Evolutionary conservation across 148 eudicot species (phyloP).

Genomic region (Agrostemma githago): DNA sequence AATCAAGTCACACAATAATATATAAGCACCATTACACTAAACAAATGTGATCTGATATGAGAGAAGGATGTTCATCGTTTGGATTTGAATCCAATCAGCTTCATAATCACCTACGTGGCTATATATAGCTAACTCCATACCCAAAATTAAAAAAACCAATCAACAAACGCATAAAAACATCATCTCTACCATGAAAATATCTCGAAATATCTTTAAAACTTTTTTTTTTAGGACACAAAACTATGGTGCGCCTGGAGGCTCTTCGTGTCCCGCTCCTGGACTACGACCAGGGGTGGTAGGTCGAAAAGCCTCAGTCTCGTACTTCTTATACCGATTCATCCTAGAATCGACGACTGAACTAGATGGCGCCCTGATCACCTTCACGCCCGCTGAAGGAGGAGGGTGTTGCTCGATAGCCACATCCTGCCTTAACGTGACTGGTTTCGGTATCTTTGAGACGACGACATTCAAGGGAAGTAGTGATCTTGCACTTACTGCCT

Average conservation of each 20-base stretch:
- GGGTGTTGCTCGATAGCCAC: background rate
- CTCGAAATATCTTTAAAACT: background rate
- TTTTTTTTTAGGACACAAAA: too few species aligned
- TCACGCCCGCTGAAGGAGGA: slow-evolving; percentile 9
- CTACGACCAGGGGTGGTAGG: slow-evolving; percentile 52
- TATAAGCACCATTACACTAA: too few species aligned
- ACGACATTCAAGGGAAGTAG: background rate
- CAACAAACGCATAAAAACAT: background rate
- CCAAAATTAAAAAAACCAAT: too few species aligned
- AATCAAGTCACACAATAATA: too few species aligned
- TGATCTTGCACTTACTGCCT: slow-evolving; percentile 15
- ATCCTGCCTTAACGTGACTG: background rate
- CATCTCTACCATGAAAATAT: background rate
- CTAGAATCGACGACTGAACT: slow-evolving; percentile 5
- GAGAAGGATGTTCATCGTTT: too few species aligned
- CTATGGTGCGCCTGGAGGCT: slow-evolving; percentile 36
- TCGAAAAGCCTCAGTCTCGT: slow-evolving; percentile 36
- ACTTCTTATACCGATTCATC: slow-evolving; percentile 34
- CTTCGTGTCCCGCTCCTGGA: slow-evolving; percentile 49
- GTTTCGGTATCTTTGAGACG: background rate
- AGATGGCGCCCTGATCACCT: slow-evolving; percentile 15
- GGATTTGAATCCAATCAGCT: too few species aligned
- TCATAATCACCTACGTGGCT: too few species aligned
- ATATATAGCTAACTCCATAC: too few species aligned
- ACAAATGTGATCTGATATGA: too few species aligned